A percentile compares a stretch with the other conserved stretches of the same genome.
phyloP scores from a whole-genome alignment of 2,329 filamentous ascomycete genomes.

The Xylariaceae sp. region DNA sequence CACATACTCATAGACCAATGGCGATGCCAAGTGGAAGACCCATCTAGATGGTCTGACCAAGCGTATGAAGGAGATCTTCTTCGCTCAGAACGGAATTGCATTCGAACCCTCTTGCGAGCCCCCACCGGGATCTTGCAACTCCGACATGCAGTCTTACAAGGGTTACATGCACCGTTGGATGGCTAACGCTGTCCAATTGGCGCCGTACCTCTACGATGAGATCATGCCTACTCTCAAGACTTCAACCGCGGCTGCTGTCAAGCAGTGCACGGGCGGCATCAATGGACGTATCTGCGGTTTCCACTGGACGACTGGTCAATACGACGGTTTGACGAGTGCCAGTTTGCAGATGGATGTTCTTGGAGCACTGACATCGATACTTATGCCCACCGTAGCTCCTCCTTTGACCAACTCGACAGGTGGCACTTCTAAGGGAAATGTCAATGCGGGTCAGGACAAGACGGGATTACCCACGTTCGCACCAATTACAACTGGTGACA shows the following conservation, averaged over 20 bases:
- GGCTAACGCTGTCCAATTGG: conserved; percentile 54
- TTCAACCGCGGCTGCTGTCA: conserved; percentile 55
- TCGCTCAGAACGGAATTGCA: conserved; percentile 50
- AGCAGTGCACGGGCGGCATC: conserved; percentile 56
- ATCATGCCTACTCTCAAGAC: conserved; percentile 55
- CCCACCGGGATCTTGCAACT: conserved; percentile 50
- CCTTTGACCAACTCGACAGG: conserved; percentile 46
- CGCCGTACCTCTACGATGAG: conserved; percentile 49
- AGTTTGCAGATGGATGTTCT: conserved; percentile 55
- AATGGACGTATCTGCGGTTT: conserved; percentile 59
- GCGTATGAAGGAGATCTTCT: conserved; percentile 46
- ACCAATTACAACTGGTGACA: conserved; percentile 41
- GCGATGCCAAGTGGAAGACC: conserved; percentile 48
- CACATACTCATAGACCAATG: conserved; percentile 42
- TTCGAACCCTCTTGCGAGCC: conserved; percentile 64
- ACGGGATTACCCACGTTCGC: conserved; percentile 22
- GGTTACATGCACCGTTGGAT: conserved; percentile 65
- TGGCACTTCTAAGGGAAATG: conserved; percentile 45
- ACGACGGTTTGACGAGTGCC: conserved; percentile 45
- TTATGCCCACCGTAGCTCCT: conserved; percentile 35
- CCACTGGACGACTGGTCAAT: conserved; percentile 46
- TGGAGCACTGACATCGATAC: conserved; percentile 43
- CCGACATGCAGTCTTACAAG: conserved; percentile 70
- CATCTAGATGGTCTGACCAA: conserved; percentile 52
- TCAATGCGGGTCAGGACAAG: conserved; percentile 37